Evolutionary conservation across 805 yeast species (phyloP).

Genomic region (Ogataea paraovalis): DNA sequence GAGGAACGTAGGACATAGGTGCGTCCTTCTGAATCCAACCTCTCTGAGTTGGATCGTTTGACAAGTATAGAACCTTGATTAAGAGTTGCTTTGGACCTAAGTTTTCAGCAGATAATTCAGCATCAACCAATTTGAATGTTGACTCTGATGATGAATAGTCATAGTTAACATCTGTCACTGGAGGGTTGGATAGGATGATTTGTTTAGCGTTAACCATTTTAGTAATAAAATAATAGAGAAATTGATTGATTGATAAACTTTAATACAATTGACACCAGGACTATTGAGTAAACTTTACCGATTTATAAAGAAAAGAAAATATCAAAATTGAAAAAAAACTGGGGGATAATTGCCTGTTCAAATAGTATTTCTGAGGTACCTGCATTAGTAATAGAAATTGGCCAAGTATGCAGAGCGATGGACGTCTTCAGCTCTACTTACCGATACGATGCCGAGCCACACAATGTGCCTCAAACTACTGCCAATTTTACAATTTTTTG

Average conservation of each 20-base stretch:
- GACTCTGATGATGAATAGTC: constrained; percentile 11
- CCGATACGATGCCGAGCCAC: no score
- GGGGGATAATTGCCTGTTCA: no score
- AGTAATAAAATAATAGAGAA: background rate
- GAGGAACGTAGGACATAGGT: constrained; percentile 34
- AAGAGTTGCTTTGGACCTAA: constrained; percentile 29
- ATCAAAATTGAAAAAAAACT: no score
- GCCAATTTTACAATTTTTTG: no score
- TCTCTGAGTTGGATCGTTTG: constrained; percentile 63
- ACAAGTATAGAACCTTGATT: constrained; percentile 42
- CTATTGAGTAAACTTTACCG: no score
- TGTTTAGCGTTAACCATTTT: background rate
- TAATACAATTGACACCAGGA: no score
- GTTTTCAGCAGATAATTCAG: constrained; percentile 2
- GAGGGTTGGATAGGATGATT: constrained; percentile 2
- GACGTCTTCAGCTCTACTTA: no score
- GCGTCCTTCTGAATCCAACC: constrained; percentile 44
- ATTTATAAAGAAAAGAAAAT: no score
- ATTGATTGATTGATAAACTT: background rate
- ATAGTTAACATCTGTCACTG: constrained; percentile 1
- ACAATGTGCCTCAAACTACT: no score
- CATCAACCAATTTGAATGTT: constrained; percentile 12
- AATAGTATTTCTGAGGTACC: no score
- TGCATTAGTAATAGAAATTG: no score
- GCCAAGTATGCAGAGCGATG: no score